phyloP scores from a whole-genome alignment of 768 basidiomycete genomes.

The Serendipita indica region DNA sequence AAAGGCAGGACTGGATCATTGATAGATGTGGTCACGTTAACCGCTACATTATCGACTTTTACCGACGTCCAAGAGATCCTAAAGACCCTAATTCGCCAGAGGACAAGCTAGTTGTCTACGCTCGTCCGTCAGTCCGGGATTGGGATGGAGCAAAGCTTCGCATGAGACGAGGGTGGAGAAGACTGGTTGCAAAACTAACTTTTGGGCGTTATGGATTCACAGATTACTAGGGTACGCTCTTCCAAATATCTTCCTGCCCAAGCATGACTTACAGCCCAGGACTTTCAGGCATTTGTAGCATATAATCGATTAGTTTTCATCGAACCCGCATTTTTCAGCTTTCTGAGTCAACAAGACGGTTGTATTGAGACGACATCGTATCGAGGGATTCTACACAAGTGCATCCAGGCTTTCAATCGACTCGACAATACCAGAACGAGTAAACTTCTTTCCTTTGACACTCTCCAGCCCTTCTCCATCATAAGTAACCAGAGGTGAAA shows the following conservation, averaged over 20 bases:
- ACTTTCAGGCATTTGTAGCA: too few species aligned
- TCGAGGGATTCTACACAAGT: constrained; percentile 43
- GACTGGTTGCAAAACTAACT: not conserved
- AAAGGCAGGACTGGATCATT: constrained; percentile 6
- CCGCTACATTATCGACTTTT: constrained; percentile 8
- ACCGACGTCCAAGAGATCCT: not conserved
- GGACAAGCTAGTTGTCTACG: not conserved
- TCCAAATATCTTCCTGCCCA: too few species aligned
- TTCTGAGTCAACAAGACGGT: too few species aligned
- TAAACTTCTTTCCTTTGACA: constrained; percentile 63
- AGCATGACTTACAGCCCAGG: too few species aligned
- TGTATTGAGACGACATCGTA: too few species aligned
- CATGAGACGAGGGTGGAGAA: constrained; percentile 4
- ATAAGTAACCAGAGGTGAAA: constrained; percentile 78
- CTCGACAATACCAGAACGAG: constrained; percentile 55
- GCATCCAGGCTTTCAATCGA: constrained; percentile 56
- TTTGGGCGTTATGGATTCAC: constrained; percentile 3
- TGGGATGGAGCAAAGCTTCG: constrained; percentile 4
- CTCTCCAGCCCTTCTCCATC: constrained; percentile 80
- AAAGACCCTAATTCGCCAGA: constrained; percentile 5
- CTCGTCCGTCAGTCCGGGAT: not conserved
- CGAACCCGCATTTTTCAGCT: too few species aligned
- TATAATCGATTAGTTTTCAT: too few species aligned
- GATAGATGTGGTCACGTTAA: constrained; percentile 2
- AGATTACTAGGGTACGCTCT: too few species aligned